Percentiles rank a stretch among this genome's conserved stretches.
Conservation (phyloP, 2,329 filamentous ascomycete genomes). For the Aspergillus carbonarius region DNA sequence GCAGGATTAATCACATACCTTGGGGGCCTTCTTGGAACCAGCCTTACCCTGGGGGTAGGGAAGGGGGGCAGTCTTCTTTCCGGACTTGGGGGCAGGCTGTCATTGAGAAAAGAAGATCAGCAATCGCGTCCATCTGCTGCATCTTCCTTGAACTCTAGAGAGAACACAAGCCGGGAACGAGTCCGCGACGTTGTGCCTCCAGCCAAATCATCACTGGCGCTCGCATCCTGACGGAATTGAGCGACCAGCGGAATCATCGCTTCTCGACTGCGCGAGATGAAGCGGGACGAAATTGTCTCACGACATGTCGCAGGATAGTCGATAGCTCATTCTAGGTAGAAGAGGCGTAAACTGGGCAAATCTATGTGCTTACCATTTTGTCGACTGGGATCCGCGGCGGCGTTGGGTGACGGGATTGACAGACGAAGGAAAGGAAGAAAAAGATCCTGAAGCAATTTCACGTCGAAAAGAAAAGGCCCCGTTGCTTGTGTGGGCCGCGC, state of each 20-base stretch:
- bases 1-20: slow-evolving; percentile 65
- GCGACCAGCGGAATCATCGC: slow-evolving; percentile 39
- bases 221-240: slow-evolving; percentile 32
- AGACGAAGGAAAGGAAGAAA: slow-evolving; percentile 23
- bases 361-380: slow-evolving; percentile 58
- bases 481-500: slow-evolving; percentile 36
- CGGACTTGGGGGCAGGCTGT: slow-evolving; percentile 89
- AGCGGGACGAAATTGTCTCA: slow-evolving; percentile 29
- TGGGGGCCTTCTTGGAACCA: slow-evolving; percentile 86
- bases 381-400: slow-evolving; percentile 52
- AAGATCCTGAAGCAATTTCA: slow-evolving; percentile 17
- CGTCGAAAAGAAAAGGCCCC: slow-evolving; percentile 20
- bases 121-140: slow-evolving; percentile 68
- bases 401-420: slow-evolving; percentile 49
- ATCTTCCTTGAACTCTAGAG: slow-evolving; percentile 93
- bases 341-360: slow-evolving; percentile 37
- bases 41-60: slow-evolving; percentile 95
- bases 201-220: slow-evolving; percentile 51
- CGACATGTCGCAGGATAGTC: slow-evolving; percentile 42
- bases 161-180: slow-evolving; percentile 47
- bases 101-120: slow-evolving; percentile 99
- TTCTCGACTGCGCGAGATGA: slow-evolving; percentile 30
- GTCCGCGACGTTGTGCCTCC: slow-evolving; percentile 44
- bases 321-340: slow-evolving; percentile 33
- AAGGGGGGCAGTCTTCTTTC: slow-evolving; percentile 97